Percentiles rank a stretch among this genome's conserved stretches.
Conservation (phyloP, 1,284 basidiomycete genomes). For the Cryptococcus sp. region DNA sequence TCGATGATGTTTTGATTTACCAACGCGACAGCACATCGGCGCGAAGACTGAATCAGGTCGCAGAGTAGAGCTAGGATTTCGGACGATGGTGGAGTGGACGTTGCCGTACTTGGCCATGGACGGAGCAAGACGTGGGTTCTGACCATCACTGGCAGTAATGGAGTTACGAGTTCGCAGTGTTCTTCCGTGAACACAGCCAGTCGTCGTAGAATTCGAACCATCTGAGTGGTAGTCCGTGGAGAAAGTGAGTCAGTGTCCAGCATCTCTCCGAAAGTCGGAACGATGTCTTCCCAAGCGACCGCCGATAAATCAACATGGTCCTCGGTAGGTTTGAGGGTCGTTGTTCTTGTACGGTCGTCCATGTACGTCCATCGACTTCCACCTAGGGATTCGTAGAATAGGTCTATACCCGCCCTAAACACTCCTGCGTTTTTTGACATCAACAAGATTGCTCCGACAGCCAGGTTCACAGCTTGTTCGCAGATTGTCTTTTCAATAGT, state of each 20-base stretch:
- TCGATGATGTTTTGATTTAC: constrained; percentile 54
- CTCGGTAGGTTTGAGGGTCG: background rate
- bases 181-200: constrained; percentile 58
- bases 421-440: constrained; percentile 20
- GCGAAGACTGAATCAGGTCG: constrained; percentile 61
- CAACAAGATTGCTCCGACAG: constrained; percentile 19
- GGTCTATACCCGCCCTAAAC: constrained; percentile 29
- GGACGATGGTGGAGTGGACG: constrained; percentile 46
- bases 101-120: constrained; percentile 21
- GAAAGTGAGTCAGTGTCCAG: constrained; percentile 23
- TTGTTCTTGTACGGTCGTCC: constrained; percentile 4
- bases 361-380: constrained; percentile 21
- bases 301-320: constrained; percentile 14
- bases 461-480: constrained; percentile 28
- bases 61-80: constrained; percentile 56
- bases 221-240: constrained; percentile 45
- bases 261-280: constrained; percentile 26
- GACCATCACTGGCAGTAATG: constrained; percentile 56
- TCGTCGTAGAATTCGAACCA: constrained; percentile 62
- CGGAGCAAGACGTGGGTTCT: constrained; percentile 34
- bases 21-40: constrained; percentile 61
- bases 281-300: constrained; percentile 36
- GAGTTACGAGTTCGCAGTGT: constrained; percentile 56
- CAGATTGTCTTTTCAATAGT: constrained; percentile 6
- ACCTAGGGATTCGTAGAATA: constrained; percentile 28